Conservation (phyloP, 306 rosid species). For the Adenanthera pavonina region DNA sequence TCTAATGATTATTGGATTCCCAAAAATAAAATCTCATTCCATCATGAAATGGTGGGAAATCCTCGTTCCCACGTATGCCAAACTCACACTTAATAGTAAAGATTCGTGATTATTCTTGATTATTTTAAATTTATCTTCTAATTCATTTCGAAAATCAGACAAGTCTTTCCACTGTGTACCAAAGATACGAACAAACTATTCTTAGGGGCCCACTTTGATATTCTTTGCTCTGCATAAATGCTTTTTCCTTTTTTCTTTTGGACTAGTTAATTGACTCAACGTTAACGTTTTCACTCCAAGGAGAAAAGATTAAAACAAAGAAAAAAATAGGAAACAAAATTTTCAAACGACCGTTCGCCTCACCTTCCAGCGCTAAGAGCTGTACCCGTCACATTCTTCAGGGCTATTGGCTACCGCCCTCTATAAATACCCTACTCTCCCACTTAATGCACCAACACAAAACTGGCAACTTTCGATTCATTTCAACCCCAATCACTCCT, state of each 20-base stretch:
- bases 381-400: not conserved
- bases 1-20: no score
- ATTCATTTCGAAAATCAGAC: not conserved
- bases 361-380: not conserved
- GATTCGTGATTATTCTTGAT: no score
- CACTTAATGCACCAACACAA: slow-evolving; percentile 7
- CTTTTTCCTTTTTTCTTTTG: not conserved
- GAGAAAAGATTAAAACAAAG: not conserved
- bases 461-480: slow-evolving; percentile 27
- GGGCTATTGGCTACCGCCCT: not conserved
- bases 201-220: not conserved
- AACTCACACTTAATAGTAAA: no score
- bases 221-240: not conserved
- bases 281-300: not conserved
- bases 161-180: not conserved
- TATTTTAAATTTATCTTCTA: not conserved
- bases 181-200: not conserved
- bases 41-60: no score
- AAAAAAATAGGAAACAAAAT: not conserved
- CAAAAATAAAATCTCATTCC: no score
- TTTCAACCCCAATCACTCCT: not conserved
- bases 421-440: slow-evolving; percentile 34
- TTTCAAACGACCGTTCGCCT: slow-evolving; percentile 29
- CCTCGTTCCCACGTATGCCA: no score
- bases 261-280: no score